Evolutionary conservation across 345 rosid species (phyloP), one percentile per base, ranked within the genome.

Genomic region (Murraya koenigii): DNA sequence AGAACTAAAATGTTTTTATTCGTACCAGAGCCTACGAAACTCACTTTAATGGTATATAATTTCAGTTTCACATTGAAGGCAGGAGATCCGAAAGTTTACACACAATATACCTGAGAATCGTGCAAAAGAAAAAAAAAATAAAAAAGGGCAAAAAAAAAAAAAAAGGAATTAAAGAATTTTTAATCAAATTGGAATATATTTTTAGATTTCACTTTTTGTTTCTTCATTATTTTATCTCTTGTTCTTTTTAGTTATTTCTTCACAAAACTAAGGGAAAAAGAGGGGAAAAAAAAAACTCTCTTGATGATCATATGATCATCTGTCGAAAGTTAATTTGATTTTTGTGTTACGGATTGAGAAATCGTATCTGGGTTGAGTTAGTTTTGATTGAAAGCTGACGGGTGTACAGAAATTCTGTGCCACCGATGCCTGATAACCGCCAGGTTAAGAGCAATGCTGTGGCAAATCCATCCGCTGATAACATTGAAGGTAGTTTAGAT

Each of bases 371-470:
- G 70, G 79, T 75, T 75, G 63, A 39, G 58, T 71, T 52, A 36
- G 55, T 67, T 75, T 77, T 80, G 78, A 78, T 83, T 72, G 74
- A 22, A 47, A 78, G 38, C 17, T n/a, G 61, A 55, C 68, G 54
- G 39, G 28, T 61, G 69, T 41, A 41, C 33, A 47, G 2, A 73
- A 76, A 52, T 64, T 58, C 79, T 60, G 76, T 58, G 74, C 84
- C 67, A 86, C 87, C 80, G 89, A 92, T 92, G 97, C 85, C 97
- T 4, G 94, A 88, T 80, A 83, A 83, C 78, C 89, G 85, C 77
- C 88, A 87, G 86, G 84, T 85, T 66, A 88, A 87, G 77, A 89
- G 71, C 90, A 82, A 88, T 89, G 88, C 84, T 74, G 91, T 82
- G 62, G 80, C 90, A 35, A 85, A 84, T 87, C 90, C 78, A 82